Conservation (phyloP, 176 grass and related monocot genomes). For the Phoenix roebelenii region DNA sequence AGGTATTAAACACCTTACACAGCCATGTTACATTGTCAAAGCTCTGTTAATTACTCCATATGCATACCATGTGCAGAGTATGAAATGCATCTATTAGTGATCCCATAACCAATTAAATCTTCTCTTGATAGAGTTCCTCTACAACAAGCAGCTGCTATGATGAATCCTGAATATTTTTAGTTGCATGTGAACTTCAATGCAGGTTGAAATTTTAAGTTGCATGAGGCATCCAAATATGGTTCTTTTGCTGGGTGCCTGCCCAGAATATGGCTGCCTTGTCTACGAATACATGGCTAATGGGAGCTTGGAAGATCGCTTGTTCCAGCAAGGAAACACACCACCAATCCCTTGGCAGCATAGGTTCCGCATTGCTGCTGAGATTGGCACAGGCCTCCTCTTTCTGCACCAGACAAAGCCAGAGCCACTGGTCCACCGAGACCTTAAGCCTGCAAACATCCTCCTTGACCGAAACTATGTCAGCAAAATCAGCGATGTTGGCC, state of each 20-base stretch:
- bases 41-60: too few species aligned
- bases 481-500: constrained; percentile 45
- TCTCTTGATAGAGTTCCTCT: too few species aligned
- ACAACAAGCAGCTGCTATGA: too few species aligned
- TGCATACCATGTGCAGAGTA: too few species aligned
- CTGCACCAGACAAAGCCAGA: constrained; percentile 40
- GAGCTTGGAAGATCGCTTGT: constrained; percentile 40
- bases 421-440: constrained; percentile 34
- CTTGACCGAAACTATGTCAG: constrained; percentile 33
- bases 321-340: constrained; percentile 25
- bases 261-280: constrained; percentile 35
- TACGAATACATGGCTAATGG: constrained; percentile 44
- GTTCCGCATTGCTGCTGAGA: constrained; percentile 39
- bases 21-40: too few species aligned
- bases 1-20: constrained; percentile 10
- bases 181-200: not conserved
- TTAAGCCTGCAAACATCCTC: constrained; percentile 44
- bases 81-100: too few species aligned
- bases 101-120: too few species aligned
- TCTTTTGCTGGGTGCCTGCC: constrained; percentile 37
- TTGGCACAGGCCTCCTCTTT: constrained; percentile 35
- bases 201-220: constrained; percentile 37
- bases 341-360: constrained; percentile 34
- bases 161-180: too few species aligned
- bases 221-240: constrained; percentile 46